phyloP scores from a whole-genome alignment of 306 rosid genomes.

The Aeschynomene evenia region DNA sequence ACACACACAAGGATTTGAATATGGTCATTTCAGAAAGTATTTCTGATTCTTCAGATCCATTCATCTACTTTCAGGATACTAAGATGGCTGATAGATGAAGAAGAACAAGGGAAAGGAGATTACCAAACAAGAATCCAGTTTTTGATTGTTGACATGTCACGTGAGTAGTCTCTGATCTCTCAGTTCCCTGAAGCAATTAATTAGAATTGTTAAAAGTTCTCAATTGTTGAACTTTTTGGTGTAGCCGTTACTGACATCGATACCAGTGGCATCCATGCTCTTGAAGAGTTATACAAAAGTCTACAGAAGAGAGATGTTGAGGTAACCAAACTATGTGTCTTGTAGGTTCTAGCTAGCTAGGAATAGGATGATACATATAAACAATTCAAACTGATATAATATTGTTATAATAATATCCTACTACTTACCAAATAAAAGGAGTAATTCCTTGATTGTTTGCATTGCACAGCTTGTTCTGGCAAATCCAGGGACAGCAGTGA shows the following conservation, averaged over 20 bases:
- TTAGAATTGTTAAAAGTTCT: background rate
- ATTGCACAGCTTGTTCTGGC: conserved; percentile 78
- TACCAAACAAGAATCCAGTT: conserved; percentile 58
- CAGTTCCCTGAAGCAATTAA: background rate
- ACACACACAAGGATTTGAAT: background rate
- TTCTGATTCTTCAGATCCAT: conserved; percentile 15
- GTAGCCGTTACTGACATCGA: conserved; percentile 92
- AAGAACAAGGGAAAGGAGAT: conserved; percentile 50
- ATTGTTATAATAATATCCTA: no score
- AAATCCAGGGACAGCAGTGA: conserved; percentile 81
- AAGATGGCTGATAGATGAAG: conserved; percentile 88
- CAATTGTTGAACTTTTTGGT: conserved; percentile 7
- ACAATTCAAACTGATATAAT: background rate
- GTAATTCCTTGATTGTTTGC: background rate
- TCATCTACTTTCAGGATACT: conserved; percentile 61
- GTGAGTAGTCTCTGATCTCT: conserved; percentile 43
- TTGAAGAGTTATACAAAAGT: conserved; percentile 75
- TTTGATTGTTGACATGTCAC: conserved; percentile 92
- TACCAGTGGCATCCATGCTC: conserved; percentile 93
- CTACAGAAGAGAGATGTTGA: conserved; percentile 72
- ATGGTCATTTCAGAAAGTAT: background rate
- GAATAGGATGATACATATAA: background rate
- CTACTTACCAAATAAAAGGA: conserved; percentile 40
- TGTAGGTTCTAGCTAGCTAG: background rate
- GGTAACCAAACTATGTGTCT: conserved; percentile 40